Base-by-base conservation (phyloP, 768 basidiomycete genomes). In the Peribolospora kevripleyi region DNA sequence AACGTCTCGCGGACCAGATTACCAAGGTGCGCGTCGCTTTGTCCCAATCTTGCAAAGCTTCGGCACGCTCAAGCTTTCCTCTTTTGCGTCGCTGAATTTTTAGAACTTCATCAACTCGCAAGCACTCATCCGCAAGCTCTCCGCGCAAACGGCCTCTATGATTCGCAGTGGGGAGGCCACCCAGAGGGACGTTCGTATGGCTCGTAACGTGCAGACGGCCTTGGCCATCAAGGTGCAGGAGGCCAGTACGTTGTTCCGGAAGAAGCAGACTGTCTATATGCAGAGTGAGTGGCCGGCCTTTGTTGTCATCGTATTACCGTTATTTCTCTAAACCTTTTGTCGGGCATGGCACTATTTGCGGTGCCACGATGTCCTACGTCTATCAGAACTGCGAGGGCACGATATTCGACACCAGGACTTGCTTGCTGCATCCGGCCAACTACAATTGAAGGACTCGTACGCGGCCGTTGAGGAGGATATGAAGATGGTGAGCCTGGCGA, bases 211-310 rank as follows among this genome's bases (percentile, higher is more conserved):
- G 25, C 93, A 97, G 67, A 78, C 87, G 46, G 88, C 80, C 25
- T 76, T 98, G 53, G 93, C 93, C n/a, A 86, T 84, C 43, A 87
- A 87, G 67, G 78, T 95, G 9, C 93, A 97, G 70, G 85, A 87
- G 62, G 73, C 88, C 53, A 90, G 86, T 62, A 82, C 81, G 25
- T 73, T 79, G 9, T 95, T 98, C 66, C 77, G 93, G 59, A 95
- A 93, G 74, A 97, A 91, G 71, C 93, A 98, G 69, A 80, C 86
- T 57, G 83, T 91, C 41, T 97, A 95, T 68, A 83, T 98, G 83
- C 83, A 93, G 70, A 90, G 93, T 91, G 66, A 69, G 90, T 75
- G 38, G 25, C 25, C 25, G 25, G 25, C 25, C 25, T 25, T 25
- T 25, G 25, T 25, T 25, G 25, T 54, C 51, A 25, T 25, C 25